Evolutionary conservation across 1,284 basidiomycete species (phyloP).

Genomic region (Paramarasmius palmivorus): DNA sequence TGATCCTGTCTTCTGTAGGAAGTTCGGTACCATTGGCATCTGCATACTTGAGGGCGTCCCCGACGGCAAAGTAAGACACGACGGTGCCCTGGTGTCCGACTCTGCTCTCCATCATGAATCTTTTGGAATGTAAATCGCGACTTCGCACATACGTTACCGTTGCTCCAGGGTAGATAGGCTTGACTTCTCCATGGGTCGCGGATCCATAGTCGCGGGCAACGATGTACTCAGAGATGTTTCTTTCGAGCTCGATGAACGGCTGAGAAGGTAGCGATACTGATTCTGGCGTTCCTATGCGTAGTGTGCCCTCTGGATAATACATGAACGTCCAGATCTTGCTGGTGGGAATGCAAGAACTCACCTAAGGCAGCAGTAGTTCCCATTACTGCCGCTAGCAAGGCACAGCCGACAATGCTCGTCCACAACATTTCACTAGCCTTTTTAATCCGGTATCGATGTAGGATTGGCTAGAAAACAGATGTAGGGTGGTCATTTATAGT

Average conservation of each 20-base stretch:
- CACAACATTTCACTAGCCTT: no score
- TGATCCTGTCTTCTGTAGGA: slow-evolving; percentile 17
- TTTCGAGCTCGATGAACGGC: slow-evolving; percentile 21
- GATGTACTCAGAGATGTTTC: slow-evolving; percentile 22
- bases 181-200: slow-evolving; percentile 18
- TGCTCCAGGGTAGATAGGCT: slow-evolving; percentile 23
- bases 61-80: slow-evolving; percentile 26
- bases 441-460: no score
- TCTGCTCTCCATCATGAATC: slow-evolving; percentile 7
- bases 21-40: slow-evolving; percentile 24
- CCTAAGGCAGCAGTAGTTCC: no score
- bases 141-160: slow-evolving; percentile 19
- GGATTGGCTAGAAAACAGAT: no score
- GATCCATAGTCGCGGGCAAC: slow-evolving; percentile 21
- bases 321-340: no score
- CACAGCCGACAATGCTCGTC: no score
- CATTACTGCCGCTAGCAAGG: no score
- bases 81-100: slow-evolving; percentile 23
- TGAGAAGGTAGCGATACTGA: slow-evolving; percentile 17
- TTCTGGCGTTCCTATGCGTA: slow-evolving; percentile 15
- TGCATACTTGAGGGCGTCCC: slow-evolving; percentile 21
- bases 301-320: background rate
- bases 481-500: no score
- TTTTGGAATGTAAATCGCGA: background rate
- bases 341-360: no score